Evolutionary conservation across 2,329 filamentous ascomycete species (phyloP).

Genomic region (Monosporascus sp.): DNA sequence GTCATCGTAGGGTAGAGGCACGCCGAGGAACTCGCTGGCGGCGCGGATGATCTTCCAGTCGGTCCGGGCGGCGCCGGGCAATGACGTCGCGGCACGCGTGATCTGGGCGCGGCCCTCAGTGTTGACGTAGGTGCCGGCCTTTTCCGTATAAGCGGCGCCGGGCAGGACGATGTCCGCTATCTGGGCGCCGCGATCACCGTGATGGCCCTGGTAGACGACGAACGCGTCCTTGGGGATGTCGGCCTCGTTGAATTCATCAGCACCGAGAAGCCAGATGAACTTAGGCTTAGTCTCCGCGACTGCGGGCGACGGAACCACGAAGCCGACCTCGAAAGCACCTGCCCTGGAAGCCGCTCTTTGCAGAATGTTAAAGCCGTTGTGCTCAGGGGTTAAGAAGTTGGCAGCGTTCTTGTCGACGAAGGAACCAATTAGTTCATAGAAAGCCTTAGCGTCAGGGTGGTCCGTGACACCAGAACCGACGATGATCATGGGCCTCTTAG

Average conservation of each 20-base stretch:
- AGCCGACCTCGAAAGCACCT: slow-evolving; percentile 93
- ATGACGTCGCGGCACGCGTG: slow-evolving; percentile 80
- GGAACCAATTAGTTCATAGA: slow-evolving; percentile 82
- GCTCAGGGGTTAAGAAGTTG: slow-evolving; percentile 83
- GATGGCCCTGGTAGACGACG: slow-evolving; percentile 96
- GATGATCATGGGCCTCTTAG: slow-evolving; percentile 94
- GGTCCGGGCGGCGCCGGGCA: slow-evolving; percentile 84
- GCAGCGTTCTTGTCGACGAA: slow-evolving; percentile 92
- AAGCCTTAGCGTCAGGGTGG: slow-evolving; percentile 83
- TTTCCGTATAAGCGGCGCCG: slow-evolving; percentile 94
- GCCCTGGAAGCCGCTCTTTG: slow-evolving; percentile 89
- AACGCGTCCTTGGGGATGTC: slow-evolving; percentile 96
- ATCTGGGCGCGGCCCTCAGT: slow-evolving; percentile 95
- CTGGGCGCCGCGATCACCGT: slow-evolving; percentile 89
- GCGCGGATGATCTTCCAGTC: slow-evolving; percentile 99
- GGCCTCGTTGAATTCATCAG: slow-evolving; percentile 78
- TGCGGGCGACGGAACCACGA: slow-evolving; percentile 75
- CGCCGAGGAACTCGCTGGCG: slow-evolving; percentile 82
- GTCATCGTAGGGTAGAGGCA: slow-evolving; percentile 87
- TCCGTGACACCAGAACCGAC: slow-evolving; percentile 90
- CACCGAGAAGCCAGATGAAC: slow-evolving; percentile 93
- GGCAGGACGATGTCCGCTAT: slow-evolving; percentile 91
- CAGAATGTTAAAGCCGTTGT: slow-evolving; percentile 97
- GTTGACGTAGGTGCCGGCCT: slow-evolving; percentile 93
- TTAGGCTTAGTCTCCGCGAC: slow-evolving; percentile 85